A percentile compares a stretch with the other conserved stretches of the same genome.
Evolutionary conservation across 2,329 filamentous ascomycete genomes (phyloP).

Genomic region (Talaromyces sp.): DNA sequence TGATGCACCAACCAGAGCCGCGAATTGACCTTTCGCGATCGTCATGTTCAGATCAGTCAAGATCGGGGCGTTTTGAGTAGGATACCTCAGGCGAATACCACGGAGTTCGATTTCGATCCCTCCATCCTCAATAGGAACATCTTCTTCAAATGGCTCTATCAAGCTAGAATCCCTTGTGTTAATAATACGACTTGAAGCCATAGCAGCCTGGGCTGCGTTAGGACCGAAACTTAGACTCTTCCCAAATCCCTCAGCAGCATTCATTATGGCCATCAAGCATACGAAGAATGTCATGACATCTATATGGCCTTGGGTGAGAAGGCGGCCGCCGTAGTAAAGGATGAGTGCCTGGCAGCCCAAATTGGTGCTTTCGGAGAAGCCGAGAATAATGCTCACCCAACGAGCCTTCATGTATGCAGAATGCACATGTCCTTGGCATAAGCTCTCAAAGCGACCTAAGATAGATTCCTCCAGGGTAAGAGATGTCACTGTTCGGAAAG

Average conservation of each 20-base stretch:
- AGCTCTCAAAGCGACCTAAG: background rate
- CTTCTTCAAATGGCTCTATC: too few relatives aligned
- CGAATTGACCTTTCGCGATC: slow-evolving; percentile 56
- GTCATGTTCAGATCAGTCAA: too few relatives aligned
- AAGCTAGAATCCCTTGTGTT: too few relatives aligned
- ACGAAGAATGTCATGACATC: background rate
- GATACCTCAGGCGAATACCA: too few relatives aligned
- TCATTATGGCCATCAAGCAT: background rate
- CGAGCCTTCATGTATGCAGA: background rate
- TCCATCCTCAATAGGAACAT: too few relatives aligned
- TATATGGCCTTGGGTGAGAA: background rate
- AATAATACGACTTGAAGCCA: too few relatives aligned
- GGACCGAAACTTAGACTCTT: too few relatives aligned
- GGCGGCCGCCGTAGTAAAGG: background rate
- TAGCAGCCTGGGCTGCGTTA: too few relatives aligned
- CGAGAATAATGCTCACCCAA: background rate
- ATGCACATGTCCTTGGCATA: background rate
- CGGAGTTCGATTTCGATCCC: too few relatives aligned
- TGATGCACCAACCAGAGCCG: slow-evolving; percentile 57
- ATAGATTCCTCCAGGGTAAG: background rate
- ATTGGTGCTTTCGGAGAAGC: background rate
- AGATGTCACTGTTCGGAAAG: background rate
- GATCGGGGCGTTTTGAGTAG: too few relatives aligned
- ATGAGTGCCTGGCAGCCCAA: background rate
- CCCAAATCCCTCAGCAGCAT: too few relatives aligned